These are phyloP conservation scores for Saksenaea vasiformis DNA, from an alignment of 371 early-diverging fungal species.

Conservation along the genomic window DNA sequence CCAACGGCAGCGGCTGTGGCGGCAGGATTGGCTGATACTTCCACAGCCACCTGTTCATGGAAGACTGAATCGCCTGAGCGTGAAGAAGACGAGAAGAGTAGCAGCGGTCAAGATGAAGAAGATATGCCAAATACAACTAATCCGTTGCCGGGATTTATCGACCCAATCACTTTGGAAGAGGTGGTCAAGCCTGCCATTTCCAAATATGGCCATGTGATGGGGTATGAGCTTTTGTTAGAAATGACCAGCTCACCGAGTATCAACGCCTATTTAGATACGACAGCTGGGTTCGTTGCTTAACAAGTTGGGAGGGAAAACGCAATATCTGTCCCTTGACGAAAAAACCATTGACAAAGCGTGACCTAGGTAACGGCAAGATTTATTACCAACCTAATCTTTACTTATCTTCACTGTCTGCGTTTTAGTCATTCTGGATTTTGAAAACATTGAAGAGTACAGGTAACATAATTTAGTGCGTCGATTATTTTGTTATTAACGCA, in stretches of 20 bases:
- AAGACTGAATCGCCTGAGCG: slow-evolving; percentile 7
- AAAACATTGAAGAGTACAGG: slow-evolving; percentile 84
- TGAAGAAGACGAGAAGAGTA: slow-evolving; percentile 16
- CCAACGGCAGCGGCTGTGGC: slow-evolving; percentile 23
- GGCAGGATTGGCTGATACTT: slow-evolving; percentile 14
- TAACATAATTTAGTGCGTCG: neutral
- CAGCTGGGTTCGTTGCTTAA: slow-evolving; percentile 84
- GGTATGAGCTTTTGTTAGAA: slow-evolving; percentile 20
- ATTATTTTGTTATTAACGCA: neutral
- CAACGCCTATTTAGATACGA: slow-evolving; percentile 48
- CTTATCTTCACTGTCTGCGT: neutral
- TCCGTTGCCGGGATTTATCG: slow-evolving; percentile 84
- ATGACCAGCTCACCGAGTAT: neutral
- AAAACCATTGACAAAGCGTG: slow-evolving; percentile 82
- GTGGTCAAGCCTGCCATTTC: slow-evolving; percentile 88
- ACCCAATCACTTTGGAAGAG: slow-evolving; percentile 86
- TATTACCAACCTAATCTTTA: neutral
- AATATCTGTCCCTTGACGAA: slow-evolving; percentile 90
- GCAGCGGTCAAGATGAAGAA: slow-evolving; percentile 11
- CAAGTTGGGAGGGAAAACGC: slow-evolving; percentile 63
- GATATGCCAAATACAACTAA: slow-evolving; percentile 50
- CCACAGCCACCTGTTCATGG: neutral
- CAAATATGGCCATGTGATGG: slow-evolving; percentile 92
- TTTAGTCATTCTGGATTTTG: slow-evolving; percentile 69
- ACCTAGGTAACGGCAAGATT: slow-evolving; percentile 45